phyloP scores from a whole-genome alignment of 139 green algal genomes.

The Chlamydomonas eustigma region DNA sequence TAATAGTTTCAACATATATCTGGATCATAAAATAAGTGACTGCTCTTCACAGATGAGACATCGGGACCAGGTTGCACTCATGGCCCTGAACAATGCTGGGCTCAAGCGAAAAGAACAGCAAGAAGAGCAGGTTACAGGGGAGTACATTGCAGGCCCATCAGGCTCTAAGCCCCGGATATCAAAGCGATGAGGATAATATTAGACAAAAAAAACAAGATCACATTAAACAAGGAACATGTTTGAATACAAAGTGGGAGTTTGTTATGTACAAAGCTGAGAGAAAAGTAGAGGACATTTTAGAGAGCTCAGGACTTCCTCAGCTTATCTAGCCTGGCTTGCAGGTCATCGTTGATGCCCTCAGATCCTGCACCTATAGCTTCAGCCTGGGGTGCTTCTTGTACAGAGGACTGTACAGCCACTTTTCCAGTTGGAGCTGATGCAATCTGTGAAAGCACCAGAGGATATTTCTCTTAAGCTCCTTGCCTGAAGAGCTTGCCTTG shows the following conservation, averaged over 20 bases:
- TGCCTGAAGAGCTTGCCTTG: no score
- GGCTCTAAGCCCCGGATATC: no score
- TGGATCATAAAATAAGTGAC: neutral
- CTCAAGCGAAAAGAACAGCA: no score
- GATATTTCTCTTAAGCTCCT: no score
- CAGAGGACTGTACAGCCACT: neutral
- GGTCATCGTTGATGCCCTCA: slow-evolving; percentile 70
- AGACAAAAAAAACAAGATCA: no score
- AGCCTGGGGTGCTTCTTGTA: neutral
- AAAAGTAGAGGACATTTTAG: no score
- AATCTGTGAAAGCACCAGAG: neutral
- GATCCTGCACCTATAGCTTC: slow-evolving; percentile 7
- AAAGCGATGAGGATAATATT: no score
- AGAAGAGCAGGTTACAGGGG: no score
- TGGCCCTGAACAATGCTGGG: neutral
- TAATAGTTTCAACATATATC: neutral
- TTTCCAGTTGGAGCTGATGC: neutral
- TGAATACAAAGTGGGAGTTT: no score
- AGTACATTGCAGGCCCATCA: no score
- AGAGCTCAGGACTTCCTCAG: slow-evolving; percentile 68
- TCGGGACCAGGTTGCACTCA: neutral
- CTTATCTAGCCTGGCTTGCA: slow-evolving; percentile 77
- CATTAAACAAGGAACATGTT: no score
- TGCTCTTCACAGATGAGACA: neutral
- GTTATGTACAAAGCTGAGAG: no score